phyloP scores from a whole-genome alignment of 495 filamentous ascomycete genomes.

The Tirmania nivea region DNA sequence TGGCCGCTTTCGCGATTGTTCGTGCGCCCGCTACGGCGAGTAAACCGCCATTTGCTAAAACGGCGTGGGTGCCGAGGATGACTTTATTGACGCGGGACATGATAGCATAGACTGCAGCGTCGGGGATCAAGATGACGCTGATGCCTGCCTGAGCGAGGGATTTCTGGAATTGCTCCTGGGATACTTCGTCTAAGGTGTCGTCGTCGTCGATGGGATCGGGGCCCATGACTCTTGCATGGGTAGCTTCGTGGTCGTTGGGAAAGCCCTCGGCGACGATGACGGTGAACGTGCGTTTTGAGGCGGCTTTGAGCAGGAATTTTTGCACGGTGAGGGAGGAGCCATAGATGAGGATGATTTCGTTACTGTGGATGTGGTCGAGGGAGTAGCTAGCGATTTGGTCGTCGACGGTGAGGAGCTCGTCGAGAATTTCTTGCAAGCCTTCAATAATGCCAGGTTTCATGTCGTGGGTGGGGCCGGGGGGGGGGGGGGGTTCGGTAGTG shows the following conservation, averaged over 20 bases:
- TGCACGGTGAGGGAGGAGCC: slow-evolving; percentile 63
- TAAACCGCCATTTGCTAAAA: slow-evolving; percentile 67
- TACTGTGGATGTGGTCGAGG: slow-evolving; percentile 71
- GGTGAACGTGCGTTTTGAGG: slow-evolving; percentile 67
- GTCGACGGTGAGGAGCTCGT: slow-evolving; percentile 72
- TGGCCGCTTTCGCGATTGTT: slow-evolving; percentile 62
- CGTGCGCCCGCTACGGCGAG: slow-evolving; percentile 58
- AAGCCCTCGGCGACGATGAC: slow-evolving; percentile 56
- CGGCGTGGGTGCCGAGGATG: slow-evolving; percentile 62
- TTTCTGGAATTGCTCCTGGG: slow-evolving; percentile 40
- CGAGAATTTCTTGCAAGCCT: slow-evolving; percentile 75
- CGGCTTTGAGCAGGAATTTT: slow-evolving; percentile 65
- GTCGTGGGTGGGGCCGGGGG: slow-evolving; percentile 25
- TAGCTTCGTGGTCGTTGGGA: slow-evolving; percentile 42
- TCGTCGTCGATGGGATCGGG: slow-evolving; percentile 26
- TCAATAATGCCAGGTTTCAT: slow-evolving; percentile 73
- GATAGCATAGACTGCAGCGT: slow-evolving; percentile 66
- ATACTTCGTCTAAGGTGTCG: slow-evolving; percentile 7
- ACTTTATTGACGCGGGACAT: slow-evolving; percentile 92
- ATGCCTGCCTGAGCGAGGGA: slow-evolving; percentile 54
- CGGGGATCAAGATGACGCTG: slow-evolving; percentile 59
- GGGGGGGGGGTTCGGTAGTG: slow-evolving; percentile 19
- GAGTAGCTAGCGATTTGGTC: slow-evolving; percentile 72
- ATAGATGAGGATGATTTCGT: slow-evolving; percentile 72
- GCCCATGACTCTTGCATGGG: slow-evolving; percentile 37